Percentiles rank a stretch among this genome's conserved stretches.
These are phyloP conservation scores for Ilex paraguariensis DNA, from an alignment of 305 asterid genomes.

Conservation along the genomic window DNA sequence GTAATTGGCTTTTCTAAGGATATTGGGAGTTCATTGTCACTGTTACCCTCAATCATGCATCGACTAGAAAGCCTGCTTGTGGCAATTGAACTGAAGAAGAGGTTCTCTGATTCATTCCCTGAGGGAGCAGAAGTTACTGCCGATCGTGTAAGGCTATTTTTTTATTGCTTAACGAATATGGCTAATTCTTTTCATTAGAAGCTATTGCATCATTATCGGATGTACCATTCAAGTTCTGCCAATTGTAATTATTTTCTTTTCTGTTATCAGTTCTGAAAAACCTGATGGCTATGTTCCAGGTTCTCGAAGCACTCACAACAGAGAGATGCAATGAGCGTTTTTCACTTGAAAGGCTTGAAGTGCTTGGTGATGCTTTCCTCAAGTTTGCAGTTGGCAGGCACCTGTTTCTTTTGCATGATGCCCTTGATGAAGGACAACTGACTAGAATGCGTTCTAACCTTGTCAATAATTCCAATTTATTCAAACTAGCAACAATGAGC, in stretches of 20 bases:
- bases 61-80: conserved; percentile 90
- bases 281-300: conserved; percentile 40
- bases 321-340: conserved; percentile 81
- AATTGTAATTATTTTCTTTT: neutral
- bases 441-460: conserved; percentile 82
- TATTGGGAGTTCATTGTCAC: conserved; percentile 88
- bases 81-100: conserved; percentile 74
- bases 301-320: conserved; percentile 98
- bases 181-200: conserved; percentile 11
- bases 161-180: conserved; percentile 10
- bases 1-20: conserved; percentile 92
- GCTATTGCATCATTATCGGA: conserved; percentile 2
- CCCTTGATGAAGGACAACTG: conserved; percentile 92
- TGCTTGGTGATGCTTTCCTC: conserved; percentile 98
- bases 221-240: conserved; percentile 6
- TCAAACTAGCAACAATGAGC: conserved; percentile 53
- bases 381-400: conserved; percentile 92
- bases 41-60: conserved; percentile 90
- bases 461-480: conserved; percentile 76
- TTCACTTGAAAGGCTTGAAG: conserved; percentile 98
- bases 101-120: conserved; percentile 68
- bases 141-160: conserved; percentile 49
- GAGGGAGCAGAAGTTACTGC: conserved; percentile 74
- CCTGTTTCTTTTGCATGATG: conserved; percentile 65
- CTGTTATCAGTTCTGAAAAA: neutral